A percentile compares a stretch with the other conserved stretches of the same genome.
phyloP scores from a whole-genome alignment of 257 asterid species.

The Solanum etuberosum region DNA sequence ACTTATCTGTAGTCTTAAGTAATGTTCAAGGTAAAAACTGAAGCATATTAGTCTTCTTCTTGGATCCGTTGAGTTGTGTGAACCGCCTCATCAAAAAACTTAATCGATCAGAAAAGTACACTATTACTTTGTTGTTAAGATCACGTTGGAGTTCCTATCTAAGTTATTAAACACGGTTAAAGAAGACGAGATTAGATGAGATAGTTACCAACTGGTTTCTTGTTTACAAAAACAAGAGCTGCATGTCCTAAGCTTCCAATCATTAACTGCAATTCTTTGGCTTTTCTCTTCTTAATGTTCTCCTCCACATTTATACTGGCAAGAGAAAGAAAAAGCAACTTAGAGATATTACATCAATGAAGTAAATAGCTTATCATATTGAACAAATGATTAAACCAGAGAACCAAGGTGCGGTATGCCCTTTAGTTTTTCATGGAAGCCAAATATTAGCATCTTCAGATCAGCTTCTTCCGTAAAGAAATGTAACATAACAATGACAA shows the following conservation, averaged over 20 bases:
- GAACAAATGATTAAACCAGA: neutral
- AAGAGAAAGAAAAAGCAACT: neutral
- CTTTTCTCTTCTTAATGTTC: conserved; percentile 12
- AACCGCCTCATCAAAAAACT: neutral
- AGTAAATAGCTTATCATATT: neutral
- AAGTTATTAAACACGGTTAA: neutral
- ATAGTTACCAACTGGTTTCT: conserved; percentile 40
- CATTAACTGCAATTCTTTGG: conserved; percentile 27
- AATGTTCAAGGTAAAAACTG: neutral
- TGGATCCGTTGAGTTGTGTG: neutral
- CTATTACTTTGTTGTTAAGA: neutral
- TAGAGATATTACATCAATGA: neutral
- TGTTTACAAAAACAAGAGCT: conserved; percentile 65
- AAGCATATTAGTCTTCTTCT: neutral
- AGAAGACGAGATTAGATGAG: neutral
- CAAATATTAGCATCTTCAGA: neutral
- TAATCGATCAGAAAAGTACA: neutral
- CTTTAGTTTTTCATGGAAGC: neutral
- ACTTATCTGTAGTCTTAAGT: neutral
- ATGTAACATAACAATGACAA: neutral
- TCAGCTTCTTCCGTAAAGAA: neutral
- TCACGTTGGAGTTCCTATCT: neutral
- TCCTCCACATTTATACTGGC: conserved; percentile 43
- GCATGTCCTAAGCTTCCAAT: conserved; percentile 73
- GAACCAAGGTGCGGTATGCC: neutral